phyloP scores from a whole-genome alignment of 2,329 filamentous ascomycete genomes.

The Trichoderma sp. region DNA sequence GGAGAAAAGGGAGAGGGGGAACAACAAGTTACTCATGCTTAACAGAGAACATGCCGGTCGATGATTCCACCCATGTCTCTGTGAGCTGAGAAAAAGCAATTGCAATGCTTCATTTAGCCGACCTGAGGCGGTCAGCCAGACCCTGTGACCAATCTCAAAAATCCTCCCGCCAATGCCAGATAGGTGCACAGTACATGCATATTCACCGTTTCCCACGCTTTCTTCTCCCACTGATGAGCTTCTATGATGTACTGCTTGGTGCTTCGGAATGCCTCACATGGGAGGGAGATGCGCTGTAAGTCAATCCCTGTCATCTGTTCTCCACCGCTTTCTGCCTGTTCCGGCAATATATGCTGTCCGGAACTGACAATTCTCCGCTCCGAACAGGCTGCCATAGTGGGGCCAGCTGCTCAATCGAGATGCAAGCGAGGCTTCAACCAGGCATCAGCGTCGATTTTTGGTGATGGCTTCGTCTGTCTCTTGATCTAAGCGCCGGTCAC shows the following conservation, averaged over 20 bases:
- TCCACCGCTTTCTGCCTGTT: neutral
- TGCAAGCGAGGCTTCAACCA: neutral
- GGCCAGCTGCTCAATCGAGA: neutral
- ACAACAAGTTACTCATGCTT: too few species aligned
- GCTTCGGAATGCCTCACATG: neutral
- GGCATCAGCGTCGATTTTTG: slow-evolving; percentile 3
- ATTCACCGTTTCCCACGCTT: neutral
- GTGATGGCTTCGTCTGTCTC: neutral
- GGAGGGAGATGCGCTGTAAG: neutral
- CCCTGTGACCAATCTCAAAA: neutral
- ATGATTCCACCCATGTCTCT: neutral
- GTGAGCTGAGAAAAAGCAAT: neutral
- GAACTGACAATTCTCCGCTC: slow-evolving; percentile 3
- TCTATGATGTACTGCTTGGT: neutral
- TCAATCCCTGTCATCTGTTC: neutral
- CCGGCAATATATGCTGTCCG: neutral
- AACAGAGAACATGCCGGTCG: too few species aligned
- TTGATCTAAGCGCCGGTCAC: neutral
- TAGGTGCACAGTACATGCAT: neutral
- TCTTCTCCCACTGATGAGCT: too few species aligned
- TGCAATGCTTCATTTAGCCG: neutral
- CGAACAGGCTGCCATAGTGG: slow-evolving; percentile 7
- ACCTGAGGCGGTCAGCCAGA: neutral
- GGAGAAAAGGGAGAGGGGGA: too few species aligned
- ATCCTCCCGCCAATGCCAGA: neutral